phyloP scores from a whole-genome alignment of 2,329 filamentous ascomycete genomes.

The Ophiocordyceps camponoti-saundersi region DNA sequence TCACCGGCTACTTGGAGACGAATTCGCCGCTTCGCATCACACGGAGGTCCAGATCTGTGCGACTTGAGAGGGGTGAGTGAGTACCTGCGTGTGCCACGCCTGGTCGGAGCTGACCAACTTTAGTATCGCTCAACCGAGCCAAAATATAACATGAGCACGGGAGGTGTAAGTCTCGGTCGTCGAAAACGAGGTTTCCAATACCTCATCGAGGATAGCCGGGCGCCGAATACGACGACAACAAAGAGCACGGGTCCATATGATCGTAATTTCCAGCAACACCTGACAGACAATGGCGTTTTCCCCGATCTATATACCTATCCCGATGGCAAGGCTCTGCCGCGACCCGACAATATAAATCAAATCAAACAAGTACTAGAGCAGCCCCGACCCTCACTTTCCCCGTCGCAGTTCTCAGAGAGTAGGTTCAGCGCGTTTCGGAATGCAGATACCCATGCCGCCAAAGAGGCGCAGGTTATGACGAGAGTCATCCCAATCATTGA shows the following conservation, averaged over 20 bases:
- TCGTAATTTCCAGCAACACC: constrained; percentile 5
- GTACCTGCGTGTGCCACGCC: no score
- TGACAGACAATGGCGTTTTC: constrained; percentile 3
- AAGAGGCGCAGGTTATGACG: constrained; percentile 8
- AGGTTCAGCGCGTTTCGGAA: constrained; percentile 12
- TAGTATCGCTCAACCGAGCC: neutral
- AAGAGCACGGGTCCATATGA: constrained; percentile 7
- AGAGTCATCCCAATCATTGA: constrained; percentile 16
- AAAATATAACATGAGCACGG: constrained; percentile 1
- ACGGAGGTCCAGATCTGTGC: constrained; percentile 1
- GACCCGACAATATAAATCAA: constrained; percentile 6
- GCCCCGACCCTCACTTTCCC: constrained; percentile 16
- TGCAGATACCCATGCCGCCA: constrained; percentile 11
- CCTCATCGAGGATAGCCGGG: constrained; percentile 1
- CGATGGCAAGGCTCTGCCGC: constrained; percentile 2
- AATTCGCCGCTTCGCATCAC: neutral
- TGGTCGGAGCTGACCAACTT: neutral
- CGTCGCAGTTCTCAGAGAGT: constrained; percentile 14
- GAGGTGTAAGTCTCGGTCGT: neutral
- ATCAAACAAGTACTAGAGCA: constrained; percentile 3
- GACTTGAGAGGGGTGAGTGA: neutral
- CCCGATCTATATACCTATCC: constrained; percentile 4
- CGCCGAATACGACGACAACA: constrained; percentile 2
- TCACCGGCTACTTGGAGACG: neutral
- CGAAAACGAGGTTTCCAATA: constrained; percentile 2